Evolutionary conservation across 2,329 filamentous ascomycete genomes (phyloP).

Genomic region (Dryadomyces sulphureus): DNA sequence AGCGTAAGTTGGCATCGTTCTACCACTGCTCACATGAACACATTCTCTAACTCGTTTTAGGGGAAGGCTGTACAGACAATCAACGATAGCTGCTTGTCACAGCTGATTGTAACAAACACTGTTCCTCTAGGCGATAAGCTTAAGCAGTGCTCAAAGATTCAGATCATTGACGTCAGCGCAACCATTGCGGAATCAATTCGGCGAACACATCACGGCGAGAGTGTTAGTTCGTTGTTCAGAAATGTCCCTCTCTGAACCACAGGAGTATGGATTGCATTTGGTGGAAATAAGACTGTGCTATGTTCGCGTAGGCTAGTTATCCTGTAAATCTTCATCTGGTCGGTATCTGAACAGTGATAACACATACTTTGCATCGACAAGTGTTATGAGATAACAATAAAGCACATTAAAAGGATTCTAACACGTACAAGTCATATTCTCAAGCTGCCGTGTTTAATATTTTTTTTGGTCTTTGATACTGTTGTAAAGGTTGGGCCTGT

Average conservation of each 20-base stretch:
- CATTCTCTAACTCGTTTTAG: conserved; percentile 33
- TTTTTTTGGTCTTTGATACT: not conserved
- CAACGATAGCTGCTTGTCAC: conserved; percentile 61
- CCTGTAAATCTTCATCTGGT: no score
- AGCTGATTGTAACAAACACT: conserved; percentile 83
- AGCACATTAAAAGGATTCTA: no score
- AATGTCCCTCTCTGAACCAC: conserved; percentile 43
- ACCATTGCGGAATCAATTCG: conserved; percentile 61
- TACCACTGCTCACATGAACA: not conserved
- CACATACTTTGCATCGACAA: no score
- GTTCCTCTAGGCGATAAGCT: conserved; percentile 68
- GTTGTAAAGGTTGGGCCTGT: not conserved
- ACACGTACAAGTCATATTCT: no score
- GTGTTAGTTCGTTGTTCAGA: conserved; percentile 53
- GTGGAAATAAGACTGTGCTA: no score
- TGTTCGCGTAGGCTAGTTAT: no score
- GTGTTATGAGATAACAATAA: no score
- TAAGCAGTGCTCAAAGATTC: conserved; percentile 58
- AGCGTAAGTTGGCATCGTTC: conserved; percentile 3
- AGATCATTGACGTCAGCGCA: conserved; percentile 83
- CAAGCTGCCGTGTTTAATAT: not conserved
- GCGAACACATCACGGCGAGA: conserved; percentile 51
- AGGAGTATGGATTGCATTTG: no score
- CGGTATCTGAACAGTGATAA: no score
- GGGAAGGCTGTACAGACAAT: conserved; percentile 78